A percentile compares a stretch with the other conserved stretches of the same genome.
phyloP scores from a whole-genome alignment of 352 stramenopile genomes.

The Globisporangium irregulare region DNA sequence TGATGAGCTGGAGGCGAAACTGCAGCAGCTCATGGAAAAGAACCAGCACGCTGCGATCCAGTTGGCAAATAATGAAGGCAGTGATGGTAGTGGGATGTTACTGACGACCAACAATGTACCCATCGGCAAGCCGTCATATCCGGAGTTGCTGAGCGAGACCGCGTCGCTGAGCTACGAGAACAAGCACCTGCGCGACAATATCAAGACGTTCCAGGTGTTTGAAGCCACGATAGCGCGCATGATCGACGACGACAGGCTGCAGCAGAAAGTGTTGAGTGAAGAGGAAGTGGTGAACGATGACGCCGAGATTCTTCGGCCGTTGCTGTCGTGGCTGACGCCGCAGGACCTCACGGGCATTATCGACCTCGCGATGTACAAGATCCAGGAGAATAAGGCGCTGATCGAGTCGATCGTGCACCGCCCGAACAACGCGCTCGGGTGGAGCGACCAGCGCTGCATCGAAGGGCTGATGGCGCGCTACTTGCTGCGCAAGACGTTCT shows the following conservation, averaged over 20 bases:
- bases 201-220: slow-evolving; percentile 17
- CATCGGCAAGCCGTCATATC: not conserved
- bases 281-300: slow-evolving; percentile 17
- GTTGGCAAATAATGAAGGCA: not conserved
- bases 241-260: slow-evolving; percentile 10
- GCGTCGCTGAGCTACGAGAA: slow-evolving; percentile 22
- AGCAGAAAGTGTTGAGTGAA: slow-evolving; percentile 8
- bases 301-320: slow-evolving; percentile 18
- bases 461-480: slow-evolving; percentile 29
- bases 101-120: not conserved
- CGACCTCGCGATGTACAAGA: slow-evolving; percentile 12
- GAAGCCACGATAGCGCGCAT: slow-evolving; percentile 17
- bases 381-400: slow-evolving; percentile 25
- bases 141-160: slow-evolving; percentile 19
- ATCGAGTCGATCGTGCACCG: slow-evolving; percentile 22
- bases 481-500: slow-evolving; percentile 35
- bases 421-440: slow-evolving; percentile 35
- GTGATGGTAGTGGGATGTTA: no score
- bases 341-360: slow-evolving; percentile 13
- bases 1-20: slow-evolving; percentile 17
- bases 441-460: slow-evolving; percentile 34
- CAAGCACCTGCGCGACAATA: slow-evolving; percentile 14
- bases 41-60: slow-evolving; percentile 9
- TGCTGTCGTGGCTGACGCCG: slow-evolving; percentile 17
- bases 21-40: slow-evolving; percentile 16